These are phyloP conservation scores for Solanum piurae DNA, from an alignment of 257 asterid species.

Conservation along the genomic window DNA sequence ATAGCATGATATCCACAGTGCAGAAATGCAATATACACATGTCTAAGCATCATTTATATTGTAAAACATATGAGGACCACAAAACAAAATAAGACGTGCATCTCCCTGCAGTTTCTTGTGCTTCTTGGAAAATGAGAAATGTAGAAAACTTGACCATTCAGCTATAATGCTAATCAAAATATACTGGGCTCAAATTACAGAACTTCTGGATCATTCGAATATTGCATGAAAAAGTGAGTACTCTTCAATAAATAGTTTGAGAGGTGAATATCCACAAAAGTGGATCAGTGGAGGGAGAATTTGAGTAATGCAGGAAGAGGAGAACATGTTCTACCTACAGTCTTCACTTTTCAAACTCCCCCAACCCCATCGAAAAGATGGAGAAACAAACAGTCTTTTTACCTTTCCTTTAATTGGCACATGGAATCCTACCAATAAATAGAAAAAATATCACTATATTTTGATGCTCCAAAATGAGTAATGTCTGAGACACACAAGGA, in stretches of 20 bases:
- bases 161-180: neutral
- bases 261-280: neutral
- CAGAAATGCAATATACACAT: neutral
- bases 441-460: neutral
- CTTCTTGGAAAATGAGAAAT: neutral
- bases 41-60: neutral
- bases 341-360: neutral
- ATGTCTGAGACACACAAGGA: neutral
- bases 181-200: neutral
- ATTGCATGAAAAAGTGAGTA: neutral
- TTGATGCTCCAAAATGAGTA: neutral
- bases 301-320: neutral
- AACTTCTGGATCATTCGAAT: neutral
- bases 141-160: neutral
- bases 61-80: neutral
- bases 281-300: neutral
- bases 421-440: neutral
- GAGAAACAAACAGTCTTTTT: neutral
- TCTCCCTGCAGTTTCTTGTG: neutral
- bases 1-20: neutral
- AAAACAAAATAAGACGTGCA: neutral
- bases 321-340: neutral
- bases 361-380: neutral
- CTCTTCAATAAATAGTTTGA: neutral
- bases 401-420: neutral